Conservation (phyloP, 306 rosid genomes). For the Malus asiatica region DNA sequence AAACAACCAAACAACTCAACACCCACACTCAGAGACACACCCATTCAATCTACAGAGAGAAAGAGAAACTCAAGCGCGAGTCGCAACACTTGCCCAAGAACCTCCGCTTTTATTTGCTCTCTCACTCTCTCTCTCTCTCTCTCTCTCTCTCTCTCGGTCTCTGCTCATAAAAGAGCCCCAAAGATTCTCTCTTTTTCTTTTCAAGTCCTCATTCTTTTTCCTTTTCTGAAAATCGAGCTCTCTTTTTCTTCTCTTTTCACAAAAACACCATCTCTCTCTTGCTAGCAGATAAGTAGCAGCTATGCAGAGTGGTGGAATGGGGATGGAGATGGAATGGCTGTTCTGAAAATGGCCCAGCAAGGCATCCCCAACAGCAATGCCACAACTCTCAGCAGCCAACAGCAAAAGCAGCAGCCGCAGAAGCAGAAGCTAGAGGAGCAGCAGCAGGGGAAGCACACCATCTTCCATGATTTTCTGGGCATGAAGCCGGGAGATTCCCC, state of each 20-base stretch:
- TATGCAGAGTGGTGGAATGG: conserved; percentile 25
- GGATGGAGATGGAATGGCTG: conserved; percentile 33
- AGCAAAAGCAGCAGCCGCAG: conserved; percentile 20
- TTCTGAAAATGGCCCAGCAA: conserved; percentile 57
- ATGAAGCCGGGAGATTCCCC: conserved; percentile 46
- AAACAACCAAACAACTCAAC: conserved; percentile 4
- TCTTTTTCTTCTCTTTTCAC: conserved; percentile 14
- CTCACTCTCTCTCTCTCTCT: conserved; percentile 9
- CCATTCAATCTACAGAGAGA: neutral
- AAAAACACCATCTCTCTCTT: neutral
- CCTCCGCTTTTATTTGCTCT: conserved; percentile 50
- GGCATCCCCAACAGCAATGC: conserved; percentile 39
- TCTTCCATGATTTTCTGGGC: conserved; percentile 84
- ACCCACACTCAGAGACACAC: neutral
- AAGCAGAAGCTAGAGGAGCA: conserved; percentile 12
- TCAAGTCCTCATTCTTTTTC: neutral
- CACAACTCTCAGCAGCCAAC: conserved; percentile 2
- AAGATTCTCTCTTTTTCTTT: conserved; percentile 13
- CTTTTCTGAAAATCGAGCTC: conserved; percentile 41
- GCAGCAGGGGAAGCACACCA: conserved; percentile 33
- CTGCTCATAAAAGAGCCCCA: neutral
- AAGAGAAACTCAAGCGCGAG: neutral
- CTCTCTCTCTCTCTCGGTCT: neutral
- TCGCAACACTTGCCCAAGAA: conserved; percentile 21
- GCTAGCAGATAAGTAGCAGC: neutral